Conservation (phyloP, 2,329 filamentous ascomycete genomes). For the Capronia americana region DNA sequence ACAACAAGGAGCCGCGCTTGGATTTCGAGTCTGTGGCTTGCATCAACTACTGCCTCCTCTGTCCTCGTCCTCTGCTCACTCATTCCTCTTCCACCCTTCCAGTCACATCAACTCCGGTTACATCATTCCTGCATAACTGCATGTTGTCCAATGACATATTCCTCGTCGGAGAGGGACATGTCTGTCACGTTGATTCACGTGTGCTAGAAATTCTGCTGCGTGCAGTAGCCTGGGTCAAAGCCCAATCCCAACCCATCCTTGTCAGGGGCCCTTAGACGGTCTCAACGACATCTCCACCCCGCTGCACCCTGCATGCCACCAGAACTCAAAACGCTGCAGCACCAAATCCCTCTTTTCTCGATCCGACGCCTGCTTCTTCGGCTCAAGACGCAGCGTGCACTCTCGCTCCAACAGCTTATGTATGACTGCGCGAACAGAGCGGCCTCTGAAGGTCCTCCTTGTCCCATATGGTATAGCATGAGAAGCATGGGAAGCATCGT, state of each 20-base stretch:
- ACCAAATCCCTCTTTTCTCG: background rate
- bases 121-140: background rate
- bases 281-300: slow-evolving; percentile 11
- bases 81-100: background rate
- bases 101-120: background rate
- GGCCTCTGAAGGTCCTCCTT: too few species aligned
- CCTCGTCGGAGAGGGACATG: background rate
- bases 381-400: background rate
- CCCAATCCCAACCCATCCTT: slow-evolving; percentile 1
- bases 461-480: background rate
- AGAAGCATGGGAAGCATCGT: background rate
- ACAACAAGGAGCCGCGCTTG: background rate
- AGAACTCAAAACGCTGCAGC: background rate
- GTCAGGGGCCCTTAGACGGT: slow-evolving; percentile 5
- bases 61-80: background rate
- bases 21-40: background rate
- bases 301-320: slow-evolving; percentile 2
- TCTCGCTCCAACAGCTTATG: background rate
- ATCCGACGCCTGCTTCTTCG: slow-evolving; percentile 9
- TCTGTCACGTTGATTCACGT: slow-evolving; percentile 8
- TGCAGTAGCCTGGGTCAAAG: slow-evolving; percentile 8
- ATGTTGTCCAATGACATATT: background rate
- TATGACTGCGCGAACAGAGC: background rate
- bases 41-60: background rate
- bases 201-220: slow-evolving; percentile 1